Conservation (phyloP, 2,329 filamentous ascomycete species). For the Sporothrix curviconia region DNA sequence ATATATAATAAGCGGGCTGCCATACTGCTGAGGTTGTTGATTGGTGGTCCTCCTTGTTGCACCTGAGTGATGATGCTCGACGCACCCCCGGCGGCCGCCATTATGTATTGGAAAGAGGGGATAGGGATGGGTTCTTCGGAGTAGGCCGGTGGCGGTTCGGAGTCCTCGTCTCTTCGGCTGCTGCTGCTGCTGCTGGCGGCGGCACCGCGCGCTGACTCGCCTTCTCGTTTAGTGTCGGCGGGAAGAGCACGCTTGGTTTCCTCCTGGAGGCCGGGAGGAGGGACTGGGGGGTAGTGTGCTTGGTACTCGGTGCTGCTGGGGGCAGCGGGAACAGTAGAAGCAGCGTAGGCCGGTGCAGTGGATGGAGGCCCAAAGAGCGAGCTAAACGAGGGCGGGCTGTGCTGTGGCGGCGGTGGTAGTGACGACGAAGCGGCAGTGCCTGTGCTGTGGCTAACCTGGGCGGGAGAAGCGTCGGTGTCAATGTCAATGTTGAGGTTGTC, state of each 20-base stretch:
- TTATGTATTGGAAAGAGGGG: constrained; percentile 88
- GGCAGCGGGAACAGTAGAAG: constrained; percentile 35
- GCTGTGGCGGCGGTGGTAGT: not conserved
- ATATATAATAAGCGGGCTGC: not conserved
- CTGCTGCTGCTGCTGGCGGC: constrained; percentile 5
- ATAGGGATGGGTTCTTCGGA: constrained; percentile 91
- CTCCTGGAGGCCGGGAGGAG: constrained; percentile 37
- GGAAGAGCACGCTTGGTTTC: constrained; percentile 82
- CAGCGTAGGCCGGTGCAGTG: constrained; percentile 50
- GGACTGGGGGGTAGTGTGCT: not conserved
- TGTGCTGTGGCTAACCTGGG: not conserved
- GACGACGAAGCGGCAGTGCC: no score
- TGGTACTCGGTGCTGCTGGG: constrained; percentile 14
- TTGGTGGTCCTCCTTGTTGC: constrained; percentile 82
- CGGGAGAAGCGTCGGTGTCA: not conserved
- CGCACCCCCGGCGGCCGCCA: constrained; percentile 94
- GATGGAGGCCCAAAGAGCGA: constrained; percentile 42
- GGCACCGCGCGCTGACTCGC: constrained; percentile 47
- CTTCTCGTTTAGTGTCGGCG: constrained; percentile 68
- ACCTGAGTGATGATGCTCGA: constrained; percentile 99
- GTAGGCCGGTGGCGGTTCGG: constrained; percentile 92
- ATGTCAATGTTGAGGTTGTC: not conserved
- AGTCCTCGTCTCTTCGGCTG: constrained; percentile 63
- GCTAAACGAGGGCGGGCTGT: constrained; percentile 52
- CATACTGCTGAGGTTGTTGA: constrained; percentile 82